These are phyloP conservation scores for Halteria grandinella DNA, from an alignment of 73 alveolate genomes.

Conservation along the genomic window DNA sequence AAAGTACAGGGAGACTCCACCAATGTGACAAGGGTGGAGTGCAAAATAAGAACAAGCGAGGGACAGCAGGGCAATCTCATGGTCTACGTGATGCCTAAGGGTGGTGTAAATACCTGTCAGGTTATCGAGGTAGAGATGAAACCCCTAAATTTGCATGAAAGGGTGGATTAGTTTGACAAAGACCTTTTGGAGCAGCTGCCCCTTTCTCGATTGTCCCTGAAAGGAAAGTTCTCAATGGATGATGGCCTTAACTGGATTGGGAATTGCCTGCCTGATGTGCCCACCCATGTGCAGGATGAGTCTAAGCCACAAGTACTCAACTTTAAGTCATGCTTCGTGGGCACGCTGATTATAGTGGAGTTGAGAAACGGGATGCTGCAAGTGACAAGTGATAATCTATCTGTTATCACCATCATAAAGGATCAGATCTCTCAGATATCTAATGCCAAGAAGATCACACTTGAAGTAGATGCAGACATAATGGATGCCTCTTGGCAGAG, in stretches of 20 bases:
- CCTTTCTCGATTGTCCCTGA: conserved; percentile 19
- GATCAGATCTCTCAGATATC: conserved; percentile 4
- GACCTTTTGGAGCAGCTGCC: not conserved
- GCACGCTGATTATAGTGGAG: conserved; percentile 43
- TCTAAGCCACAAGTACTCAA: conserved; percentile 3
- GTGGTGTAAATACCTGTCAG: conserved; percentile 20
- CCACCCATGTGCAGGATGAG: conserved; percentile 47
- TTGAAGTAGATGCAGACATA: conserved; percentile 50
- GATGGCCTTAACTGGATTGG: conserved; percentile 62
- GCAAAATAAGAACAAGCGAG: conserved; percentile 66
- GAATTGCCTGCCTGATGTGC: conserved; percentile 62
- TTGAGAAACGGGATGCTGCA: not conserved
- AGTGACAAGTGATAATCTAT: conserved; percentile 50
- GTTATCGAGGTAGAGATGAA: conserved; percentile 49
- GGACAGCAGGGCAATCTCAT: conserved; percentile 60
- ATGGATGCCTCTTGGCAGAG: conserved; percentile 34
- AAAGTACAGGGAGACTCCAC: conserved; percentile 9
- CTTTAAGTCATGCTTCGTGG: conserved; percentile 58
- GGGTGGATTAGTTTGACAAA: conserved; percentile 14
- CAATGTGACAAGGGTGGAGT: conserved; percentile 26
- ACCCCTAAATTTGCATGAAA: conserved; percentile 65
- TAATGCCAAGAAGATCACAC: conserved; percentile 11
- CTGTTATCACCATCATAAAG: conserved; percentile 62
- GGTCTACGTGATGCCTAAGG: conserved; percentile 53
- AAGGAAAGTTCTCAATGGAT: conserved; percentile 48